phyloP scores from a whole-genome alignment of 176 grass and related monocot species.

The Dendrocalamus sinicus region DNA sequence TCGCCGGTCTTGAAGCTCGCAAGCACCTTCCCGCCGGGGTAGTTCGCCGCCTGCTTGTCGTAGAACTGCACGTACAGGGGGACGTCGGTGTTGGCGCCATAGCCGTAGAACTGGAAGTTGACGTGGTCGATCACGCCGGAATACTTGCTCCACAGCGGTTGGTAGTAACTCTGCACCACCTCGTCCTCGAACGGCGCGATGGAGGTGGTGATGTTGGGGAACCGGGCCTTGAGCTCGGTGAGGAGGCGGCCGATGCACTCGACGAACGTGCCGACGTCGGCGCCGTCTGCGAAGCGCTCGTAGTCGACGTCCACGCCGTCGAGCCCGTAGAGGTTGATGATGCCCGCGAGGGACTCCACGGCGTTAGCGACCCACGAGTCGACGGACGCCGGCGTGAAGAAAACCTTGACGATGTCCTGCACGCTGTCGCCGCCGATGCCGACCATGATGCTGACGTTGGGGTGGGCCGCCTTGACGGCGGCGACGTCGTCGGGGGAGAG shows the following conservation, averaged over 20 bases:
- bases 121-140: slow-evolving; percentile 56
- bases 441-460: slow-evolving; percentile 45
- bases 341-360: slow-evolving; percentile 32
- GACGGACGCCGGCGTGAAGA: slow-evolving; percentile 30
- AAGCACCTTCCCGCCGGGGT: slow-evolving; percentile 50
- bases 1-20: slow-evolving; percentile 57
- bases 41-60: slow-evolving; percentile 37
- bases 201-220: slow-evolving; percentile 49
- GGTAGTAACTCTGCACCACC: slow-evolving; percentile 50
- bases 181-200: slow-evolving; percentile 59
- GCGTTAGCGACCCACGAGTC: slow-evolving; percentile 69
- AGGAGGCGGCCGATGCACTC: slow-evolving; percentile 55
- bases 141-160: slow-evolving; percentile 53
- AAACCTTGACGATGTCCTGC: background rate
- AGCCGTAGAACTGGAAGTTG: slow-evolving; percentile 84
- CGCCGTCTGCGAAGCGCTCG: slow-evolving; percentile 46
- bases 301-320: slow-evolving; percentile 62
- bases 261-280: slow-evolving; percentile 38
- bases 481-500: slow-evolving; percentile 30
- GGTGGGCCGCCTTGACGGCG: slow-evolving; percentile 25
- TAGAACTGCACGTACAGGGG: slow-evolving; percentile 47
- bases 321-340: slow-evolving; percentile 54
- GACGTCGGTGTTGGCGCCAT: slow-evolving; percentile 50
- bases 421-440: slow-evolving; percentile 48
- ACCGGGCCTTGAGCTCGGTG: slow-evolving; percentile 36